These are phyloP conservation scores for Fusarium sp. DNA, from an alignment of 2,329 filamentous ascomycete species.

Conservation along the genomic window DNA sequence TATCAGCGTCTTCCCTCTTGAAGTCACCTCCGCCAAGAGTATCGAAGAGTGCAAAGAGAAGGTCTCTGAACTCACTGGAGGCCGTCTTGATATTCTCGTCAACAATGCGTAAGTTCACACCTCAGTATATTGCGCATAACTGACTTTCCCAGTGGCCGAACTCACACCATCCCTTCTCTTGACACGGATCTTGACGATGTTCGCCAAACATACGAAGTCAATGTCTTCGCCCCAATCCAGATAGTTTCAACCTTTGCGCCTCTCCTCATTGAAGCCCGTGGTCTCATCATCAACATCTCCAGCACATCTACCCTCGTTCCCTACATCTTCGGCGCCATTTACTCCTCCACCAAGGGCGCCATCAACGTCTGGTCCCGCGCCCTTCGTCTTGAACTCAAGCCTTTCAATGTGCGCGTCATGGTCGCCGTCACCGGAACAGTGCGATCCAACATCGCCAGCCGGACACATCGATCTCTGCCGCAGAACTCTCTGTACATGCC, in stretches of 20 bases:
- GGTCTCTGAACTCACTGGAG: slow-evolving; percentile 61
- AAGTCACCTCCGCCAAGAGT: slow-evolving; percentile 65
- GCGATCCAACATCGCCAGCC: slow-evolving; percentile 61
- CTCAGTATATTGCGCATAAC: not conserved
- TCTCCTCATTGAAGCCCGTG: slow-evolving; percentile 61
- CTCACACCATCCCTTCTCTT: slow-evolving; percentile 63
- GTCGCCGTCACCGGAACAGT: slow-evolving; percentile 67
- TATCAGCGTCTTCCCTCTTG: slow-evolving; percentile 63
- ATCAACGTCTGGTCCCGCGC: slow-evolving; percentile 65
- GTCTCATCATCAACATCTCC: slow-evolving; percentile 67
- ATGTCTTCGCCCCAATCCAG: slow-evolving; percentile 69
- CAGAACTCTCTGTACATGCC: slow-evolving; percentile 60
- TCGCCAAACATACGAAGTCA: slow-evolving; percentile 66
- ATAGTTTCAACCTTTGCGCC: slow-evolving; percentile 63
- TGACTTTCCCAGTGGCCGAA: slow-evolving; percentile 57
- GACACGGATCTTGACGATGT: slow-evolving; percentile 65
- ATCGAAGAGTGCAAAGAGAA: slow-evolving; percentile 61
- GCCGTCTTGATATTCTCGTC: slow-evolving; percentile 67
- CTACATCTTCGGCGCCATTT: slow-evolving; percentile 65
- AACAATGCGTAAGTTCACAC: slow-evolving; percentile 65
- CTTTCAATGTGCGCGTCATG: slow-evolving; percentile 68
- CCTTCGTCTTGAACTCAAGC: slow-evolving; percentile 64
- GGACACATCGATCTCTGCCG: slow-evolving; percentile 56
- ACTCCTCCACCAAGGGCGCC: slow-evolving; percentile 68
- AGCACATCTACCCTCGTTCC: slow-evolving; percentile 63